Evolutionary conservation across 1,284 basidiomycete genomes (phyloP), one percentile per base, ranked within the genome.

Genomic region (Trametes polyzona): DNA sequence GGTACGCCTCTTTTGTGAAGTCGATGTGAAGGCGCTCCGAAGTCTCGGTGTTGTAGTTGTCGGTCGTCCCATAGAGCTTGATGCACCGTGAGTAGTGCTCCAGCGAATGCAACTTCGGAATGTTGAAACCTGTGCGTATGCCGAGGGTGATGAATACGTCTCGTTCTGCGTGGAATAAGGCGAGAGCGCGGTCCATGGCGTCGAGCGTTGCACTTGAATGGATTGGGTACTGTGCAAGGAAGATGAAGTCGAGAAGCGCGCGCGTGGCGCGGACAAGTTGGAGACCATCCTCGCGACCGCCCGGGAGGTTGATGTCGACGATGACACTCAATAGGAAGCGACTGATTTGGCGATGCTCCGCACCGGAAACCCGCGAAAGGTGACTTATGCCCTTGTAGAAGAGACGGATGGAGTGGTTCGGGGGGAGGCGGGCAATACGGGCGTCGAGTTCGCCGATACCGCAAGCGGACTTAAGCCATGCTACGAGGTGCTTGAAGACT

Each of bases 241-340:
- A 71, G n/a, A 73, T 65, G 57, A 73, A 74, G 57, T 74, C 69
- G 0, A 73, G 26, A 0, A 70, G 10, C 2, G 67, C 62, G 0
- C 59, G 48, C 1, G 57, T 62, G 2, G 61, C 61, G 16, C 41
- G 41, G 2, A 29, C n/a, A 2, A 43, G 41, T 26, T 27, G 41
- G 6, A n/a, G 10, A 2, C 9, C 2, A 4, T 68, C 33, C 7
- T 59, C 61, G 3, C 44, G n/a, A 2, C 37, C 11, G 1, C 46
- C 26, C 3, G 40, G 40, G 23, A 42, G 40, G 2, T 1, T 56
- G 57, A 0, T 16, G 3, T 64, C 68, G 10, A 46, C 46, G 3
- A 72, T 19, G 9, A 65, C 21, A 4, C 56, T 62, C 12, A 71
- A 24, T 40, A 74, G 65, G 1, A 65, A 51, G 32, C 62, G 62